Base-by-base conservation (phyloP, 2,329 filamentous ascomycete species). In the Epichloe hybrida region DNA sequence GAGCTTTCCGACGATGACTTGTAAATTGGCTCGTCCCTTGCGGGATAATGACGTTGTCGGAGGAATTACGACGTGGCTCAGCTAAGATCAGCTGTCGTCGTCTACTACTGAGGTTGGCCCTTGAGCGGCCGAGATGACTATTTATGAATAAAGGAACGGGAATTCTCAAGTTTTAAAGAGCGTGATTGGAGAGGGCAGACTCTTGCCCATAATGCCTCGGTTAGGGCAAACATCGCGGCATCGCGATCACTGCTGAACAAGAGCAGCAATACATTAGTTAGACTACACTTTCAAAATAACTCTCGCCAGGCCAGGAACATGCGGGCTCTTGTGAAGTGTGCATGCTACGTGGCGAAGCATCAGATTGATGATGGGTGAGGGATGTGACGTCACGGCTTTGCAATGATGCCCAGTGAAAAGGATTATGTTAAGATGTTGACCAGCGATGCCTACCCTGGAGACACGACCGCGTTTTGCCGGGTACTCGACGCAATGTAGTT, bases 1-100 rank as follows among this genome's bases (percentile, higher is more conserved):
- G 93, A 97, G 80, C 87, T 94, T 59, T 91, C 95, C 62, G 82
- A 88, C 59, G 79, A 83, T 54, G 76, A 79, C 66, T 68, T 79
- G 69, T 79, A 76, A 74, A 72, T 59, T 62, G 61, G 54, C 62
- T 56, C 53, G 52, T 55, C 58, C 53, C 57, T 34, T 31, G 45
- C 39, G 15, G 40, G 43, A 21, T 36, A 36, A 48, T 50, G 34
- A 27, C 21, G 7, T 47, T 34, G 49, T 37, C 53, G 58, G 56
- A 53, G 58, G 53, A 58, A 57, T 60, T 49, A 58, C 55, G 56
- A 50, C 57, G 57, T 54, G 54, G 52, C 52, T 53, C 52, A 53
- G 53, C 55, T 56, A 57, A 56, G 54, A 56, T 59, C 23, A 50
- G 49, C 52, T 46, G 48, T 48, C 43, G 49, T 46, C 48, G 40